A percentile compares a stretch with the other conserved stretches of the same genome.
phyloP scores from a whole-genome alignment of 176 grass and related monocot genomes.

The Thinopyrum elongatum region DNA sequence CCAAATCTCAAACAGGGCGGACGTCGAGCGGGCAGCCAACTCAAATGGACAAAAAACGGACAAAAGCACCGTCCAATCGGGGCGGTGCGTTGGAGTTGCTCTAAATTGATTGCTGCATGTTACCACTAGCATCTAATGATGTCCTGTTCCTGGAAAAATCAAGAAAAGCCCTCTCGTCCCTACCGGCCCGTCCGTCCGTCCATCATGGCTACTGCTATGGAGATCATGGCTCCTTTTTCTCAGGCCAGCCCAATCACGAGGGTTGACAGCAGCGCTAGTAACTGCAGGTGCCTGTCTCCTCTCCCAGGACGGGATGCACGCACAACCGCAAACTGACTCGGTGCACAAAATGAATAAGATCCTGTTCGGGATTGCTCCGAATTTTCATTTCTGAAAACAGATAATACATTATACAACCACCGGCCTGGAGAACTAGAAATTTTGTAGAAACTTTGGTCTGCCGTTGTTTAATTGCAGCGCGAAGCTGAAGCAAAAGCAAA shows the following conservation, averaged over 20 bases:
- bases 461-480: too few relatives aligned
- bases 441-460: too few relatives aligned
- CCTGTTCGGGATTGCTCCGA: background rate
- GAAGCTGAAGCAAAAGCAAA: too few relatives aligned
- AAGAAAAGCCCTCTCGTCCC: constrained; percentile 20
- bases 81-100: too few relatives aligned
- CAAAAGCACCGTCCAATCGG: too few relatives aligned
- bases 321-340: background rate
- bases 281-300: constrained; percentile 29
- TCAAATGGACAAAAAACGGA: too few relatives aligned
- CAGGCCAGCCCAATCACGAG: background rate
- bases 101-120: constrained; percentile 6
- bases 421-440: too few relatives aligned
- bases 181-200: background rate
- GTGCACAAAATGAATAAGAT: background rate
- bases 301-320: background rate
- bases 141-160: constrained; percentile 30
- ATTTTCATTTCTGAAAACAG: too few relatives aligned
- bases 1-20: too few relatives aligned
- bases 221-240: background rate
- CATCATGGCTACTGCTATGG: background rate
- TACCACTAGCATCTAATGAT: background rate
- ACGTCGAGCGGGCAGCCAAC: too few relatives aligned
- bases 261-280: background rate
- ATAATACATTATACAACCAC: too few relatives aligned